Base-by-base conservation (phyloP, 2,329 filamentous ascomycete species). In the Neopestalotiopsis clavispora region DNA sequence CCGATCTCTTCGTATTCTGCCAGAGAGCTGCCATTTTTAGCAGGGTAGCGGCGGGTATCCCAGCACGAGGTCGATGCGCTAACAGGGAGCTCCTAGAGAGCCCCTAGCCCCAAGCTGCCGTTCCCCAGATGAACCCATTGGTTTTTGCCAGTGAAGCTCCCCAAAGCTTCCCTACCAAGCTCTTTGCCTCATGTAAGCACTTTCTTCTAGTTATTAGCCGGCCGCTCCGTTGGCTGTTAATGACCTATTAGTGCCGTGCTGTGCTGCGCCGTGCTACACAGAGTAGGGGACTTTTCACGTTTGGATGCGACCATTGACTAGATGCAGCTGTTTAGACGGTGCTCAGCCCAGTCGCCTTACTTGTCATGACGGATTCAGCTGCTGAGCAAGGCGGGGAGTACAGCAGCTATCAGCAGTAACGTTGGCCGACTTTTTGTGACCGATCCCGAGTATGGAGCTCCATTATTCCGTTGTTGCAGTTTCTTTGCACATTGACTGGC, bases 1-100 rank as follows among this genome's bases (percentile, higher is more conserved):
- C 40, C 61, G 69, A 70, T 70, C 69, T 60, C 32, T 70, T 70
- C 69, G 69, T 70, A 67, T 70, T 65, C 23, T 57, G 66, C 28
- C 30, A n/a, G 23, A 42, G 14, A 23, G 34, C n/a, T 65, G 40
- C 68, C 68, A 69, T 66, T 65, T 68, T 60, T 68, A 69, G 68
- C 49, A 45, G 17, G 40, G 56, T 57, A 57, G 23, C 23, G 57
- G 57, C 57, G 23, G 23, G 7, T n/a, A 52, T 52, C 45, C 45
- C 17, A 52, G 45, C 20, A 52, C n/a, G n/a, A n/a, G 45, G 45
- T 52, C 45, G 45, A 20, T 52, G 59, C 59, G 28, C 32, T 34
- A 20, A 20, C 30, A 40, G 59, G 32, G 30, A n/a, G 13, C 59
- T 34, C 10, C 34, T 10, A 38, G 34, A 10, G 6, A 38, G 34